Evolutionary conservation across 2,329 filamentous ascomycete species (phyloP).

Genomic region (Acephala macrosclerotiorum): DNA sequence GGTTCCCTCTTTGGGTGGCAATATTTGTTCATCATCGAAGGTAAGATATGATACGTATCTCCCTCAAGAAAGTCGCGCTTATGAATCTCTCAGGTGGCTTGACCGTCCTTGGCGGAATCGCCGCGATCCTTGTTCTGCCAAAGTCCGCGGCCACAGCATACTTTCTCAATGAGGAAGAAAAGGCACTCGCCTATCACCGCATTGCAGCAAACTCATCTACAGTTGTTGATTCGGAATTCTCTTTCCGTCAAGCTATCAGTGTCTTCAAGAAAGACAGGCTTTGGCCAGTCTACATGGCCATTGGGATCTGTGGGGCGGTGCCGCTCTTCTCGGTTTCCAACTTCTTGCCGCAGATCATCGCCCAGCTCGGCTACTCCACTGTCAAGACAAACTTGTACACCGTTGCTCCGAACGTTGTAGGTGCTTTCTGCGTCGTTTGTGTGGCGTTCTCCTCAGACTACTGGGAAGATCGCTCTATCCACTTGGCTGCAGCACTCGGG

Average conservation of each 20-base stretch:
- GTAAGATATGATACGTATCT: slow-evolving; percentile 23
- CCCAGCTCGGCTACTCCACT: slow-evolving; percentile 52
- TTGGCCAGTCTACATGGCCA: slow-evolving; percentile 54
- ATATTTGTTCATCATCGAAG: slow-evolving; percentile 68
- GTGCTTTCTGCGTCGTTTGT: slow-evolving; percentile 65
- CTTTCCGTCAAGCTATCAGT: slow-evolving; percentile 42
- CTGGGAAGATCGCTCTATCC: slow-evolving; percentile 57
- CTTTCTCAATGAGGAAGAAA: slow-evolving; percentile 73
- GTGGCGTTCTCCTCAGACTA: slow-evolving; percentile 74
- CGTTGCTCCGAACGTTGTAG: slow-evolving; percentile 77
- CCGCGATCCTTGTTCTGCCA: slow-evolving; percentile 71
- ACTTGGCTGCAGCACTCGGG: slow-evolving; percentile 70
- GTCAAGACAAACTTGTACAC: slow-evolving; percentile 78
- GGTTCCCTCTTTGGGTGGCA: slow-evolving; percentile 59
- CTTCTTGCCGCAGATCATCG: slow-evolving; percentile 60
- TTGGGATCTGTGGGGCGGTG: slow-evolving; percentile 62
- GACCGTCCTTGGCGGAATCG: slow-evolving; percentile 35
- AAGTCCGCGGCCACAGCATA: slow-evolving; percentile 62
- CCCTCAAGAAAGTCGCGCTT: background rate
- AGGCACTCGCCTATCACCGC: slow-evolving; percentile 61
- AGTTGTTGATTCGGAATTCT: slow-evolving; percentile 58
- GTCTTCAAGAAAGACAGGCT: slow-evolving; percentile 51
- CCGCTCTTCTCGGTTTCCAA: slow-evolving; percentile 53
- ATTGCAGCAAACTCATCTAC: slow-evolving; percentile 39
- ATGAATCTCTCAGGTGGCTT: background rate